Conservation (phyloP, 2,329 filamentous ascomycete genomes). For the Nakataea oryzae region DNA sequence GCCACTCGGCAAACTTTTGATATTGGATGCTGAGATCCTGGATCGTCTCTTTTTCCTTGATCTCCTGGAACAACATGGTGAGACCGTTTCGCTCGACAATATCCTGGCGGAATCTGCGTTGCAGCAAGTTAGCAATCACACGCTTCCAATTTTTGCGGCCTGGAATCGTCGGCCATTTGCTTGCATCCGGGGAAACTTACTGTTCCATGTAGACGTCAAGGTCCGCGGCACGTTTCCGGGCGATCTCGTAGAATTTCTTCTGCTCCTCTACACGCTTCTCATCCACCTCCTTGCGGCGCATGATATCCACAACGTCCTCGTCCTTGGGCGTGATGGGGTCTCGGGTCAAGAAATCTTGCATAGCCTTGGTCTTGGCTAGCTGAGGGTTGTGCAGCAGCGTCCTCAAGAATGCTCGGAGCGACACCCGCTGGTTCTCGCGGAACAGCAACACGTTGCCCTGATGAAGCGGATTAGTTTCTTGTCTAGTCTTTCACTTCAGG, state of each 20-base stretch:
- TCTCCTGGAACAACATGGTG: slow-evolving; percentile 85
- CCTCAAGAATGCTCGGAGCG: slow-evolving; percentile 81
- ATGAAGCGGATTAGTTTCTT: neutral
- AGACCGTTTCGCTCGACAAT: slow-evolving; percentile 69
- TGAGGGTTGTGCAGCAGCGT: slow-evolving; percentile 76
- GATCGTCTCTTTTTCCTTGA: slow-evolving; percentile 81
- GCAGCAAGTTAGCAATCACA: slow-evolving; percentile 7
- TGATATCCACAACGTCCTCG: slow-evolving; percentile 75
- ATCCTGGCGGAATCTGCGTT: slow-evolving; percentile 50
- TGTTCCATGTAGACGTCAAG: slow-evolving; percentile 97
- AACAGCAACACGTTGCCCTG: slow-evolving; percentile 46
- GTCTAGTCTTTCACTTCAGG: no score
- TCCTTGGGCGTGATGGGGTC: slow-evolving; percentile 66
- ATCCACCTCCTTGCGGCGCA: slow-evolving; percentile 71
- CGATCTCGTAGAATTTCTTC: slow-evolving; percentile 90
- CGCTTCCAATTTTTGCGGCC: neutral
- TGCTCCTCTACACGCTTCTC: slow-evolving; percentile 87
- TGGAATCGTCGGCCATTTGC: neutral
- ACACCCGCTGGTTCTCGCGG: slow-evolving; percentile 84
- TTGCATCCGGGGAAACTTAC: slow-evolving; percentile 33
- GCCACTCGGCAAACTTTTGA: slow-evolving; percentile 96
- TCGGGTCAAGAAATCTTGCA: slow-evolving; percentile 71
- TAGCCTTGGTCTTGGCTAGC: slow-evolving; percentile 71
- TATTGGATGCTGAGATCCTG: slow-evolving; percentile 87
- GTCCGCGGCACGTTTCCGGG: slow-evolving; percentile 78